Base-by-base conservation (phyloP, 2,329 filamentous ascomycete species). In the Phyllachora maydis region DNA sequence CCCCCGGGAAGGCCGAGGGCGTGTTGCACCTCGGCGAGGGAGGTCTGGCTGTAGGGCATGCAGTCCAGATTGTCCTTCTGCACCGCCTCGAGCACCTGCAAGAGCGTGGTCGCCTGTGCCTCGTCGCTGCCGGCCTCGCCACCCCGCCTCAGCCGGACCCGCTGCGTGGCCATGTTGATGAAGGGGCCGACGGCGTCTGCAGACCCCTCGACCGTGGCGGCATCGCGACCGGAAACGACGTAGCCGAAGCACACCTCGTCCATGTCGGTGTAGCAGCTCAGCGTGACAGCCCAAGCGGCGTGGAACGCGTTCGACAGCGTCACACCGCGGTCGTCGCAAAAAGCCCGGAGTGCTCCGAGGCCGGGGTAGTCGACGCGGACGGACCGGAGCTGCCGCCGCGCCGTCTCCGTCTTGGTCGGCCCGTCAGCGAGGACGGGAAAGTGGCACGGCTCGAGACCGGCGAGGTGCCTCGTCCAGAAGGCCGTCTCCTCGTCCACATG, bases 301-400 rank as follows among this genome's bases (percentile, higher is more conserved):
- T 48, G 45, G 27, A 52, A 41, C 0, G 49, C 46, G 27, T 58
- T 60, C 3, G 57, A 49, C 2, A 60, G 26, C 0, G 58, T 63
- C 11, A 60, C 40, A 4, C 49, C 49, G 22, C 47, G 38, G 5
- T 38, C 32, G 18, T 52, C 48, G 29, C 56, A 61, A 7, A 44
- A 37, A 0, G 12, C 25, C 20, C 48, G 47, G 1, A 56, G 36
- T 4, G 36, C 35, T 1, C 23, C 14, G 11, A 50, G 24, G 8
- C 12, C 11, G 11, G 31, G 22, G n/a, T 34, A 16, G 3, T 21
- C 14, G 19, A 38, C 23, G n/a, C 30, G 28, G 11, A 39, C 26
- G 2, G 29, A 46, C 39, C 31, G 23, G 11, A 36, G 23, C 21
- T 27, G 8, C 16, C 14, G 27, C 8, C 23, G 8, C 11, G 6